Evolutionary conservation across 2,329 filamentous ascomycete genomes (phyloP).

Genomic region (Diaporthe batatas): DNA sequence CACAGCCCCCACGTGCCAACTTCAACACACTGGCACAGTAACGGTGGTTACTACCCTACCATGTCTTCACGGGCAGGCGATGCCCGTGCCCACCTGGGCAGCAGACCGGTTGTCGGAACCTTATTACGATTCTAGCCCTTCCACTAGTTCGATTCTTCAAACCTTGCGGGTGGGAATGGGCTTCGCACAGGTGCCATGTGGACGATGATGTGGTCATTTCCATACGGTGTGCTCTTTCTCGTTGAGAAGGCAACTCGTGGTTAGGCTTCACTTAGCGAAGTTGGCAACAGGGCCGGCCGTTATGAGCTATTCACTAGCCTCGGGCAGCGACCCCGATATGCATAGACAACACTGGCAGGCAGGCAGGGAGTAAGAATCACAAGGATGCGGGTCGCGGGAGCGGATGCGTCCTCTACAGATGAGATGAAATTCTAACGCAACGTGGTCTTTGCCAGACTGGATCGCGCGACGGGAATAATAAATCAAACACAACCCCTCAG

Average conservation of each 20-base stretch:
- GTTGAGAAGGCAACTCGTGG: background rate
- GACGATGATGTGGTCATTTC: background rate
- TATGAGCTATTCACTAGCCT: background rate
- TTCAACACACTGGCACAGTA: background rate
- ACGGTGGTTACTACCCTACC: conserved; percentile 1
- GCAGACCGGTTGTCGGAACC: conserved; percentile 15
- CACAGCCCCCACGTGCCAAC: conserved; percentile 8
- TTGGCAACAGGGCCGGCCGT: background rate
- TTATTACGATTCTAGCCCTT: background rate
- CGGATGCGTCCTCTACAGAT: background rate
- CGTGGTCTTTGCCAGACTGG: background rate
- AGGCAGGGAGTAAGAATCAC: background rate
- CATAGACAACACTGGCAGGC: too few relatives aligned
- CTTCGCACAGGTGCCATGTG: background rate
- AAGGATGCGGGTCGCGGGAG: background rate
- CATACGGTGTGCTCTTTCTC: background rate
- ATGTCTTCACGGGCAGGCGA: background rate
- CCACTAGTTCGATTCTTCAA: background rate
- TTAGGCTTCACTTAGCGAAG: background rate
- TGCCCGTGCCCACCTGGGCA: conserved; percentile 8
- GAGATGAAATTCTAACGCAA: background rate
- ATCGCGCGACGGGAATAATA: background rate
- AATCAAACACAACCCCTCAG: conserved; percentile 1
- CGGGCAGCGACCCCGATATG: background rate
- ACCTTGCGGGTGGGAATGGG: background rate